phyloP scores from a whole-genome alignment of 116 monocot species.

The Papilionanthe hybrid region DNA sequence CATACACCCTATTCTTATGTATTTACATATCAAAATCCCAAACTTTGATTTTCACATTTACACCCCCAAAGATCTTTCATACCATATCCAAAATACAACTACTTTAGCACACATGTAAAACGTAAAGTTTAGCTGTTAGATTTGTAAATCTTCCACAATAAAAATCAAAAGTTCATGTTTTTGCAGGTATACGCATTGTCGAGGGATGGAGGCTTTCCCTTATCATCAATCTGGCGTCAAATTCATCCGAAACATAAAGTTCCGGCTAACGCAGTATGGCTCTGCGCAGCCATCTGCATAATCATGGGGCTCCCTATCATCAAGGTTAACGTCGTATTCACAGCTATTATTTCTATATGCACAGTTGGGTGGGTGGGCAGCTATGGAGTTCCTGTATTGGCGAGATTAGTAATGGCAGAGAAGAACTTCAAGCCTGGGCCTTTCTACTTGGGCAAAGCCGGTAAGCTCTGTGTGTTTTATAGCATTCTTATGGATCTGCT shows the following conservation, averaged over 20 bases:
- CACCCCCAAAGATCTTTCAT: too few species aligned
- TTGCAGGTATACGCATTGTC: slow-evolving; percentile 72
- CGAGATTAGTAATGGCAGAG: slow-evolving; percentile 60
- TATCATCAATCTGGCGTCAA: slow-evolving; percentile 63
- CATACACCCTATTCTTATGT: too few species aligned
- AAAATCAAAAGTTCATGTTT: too few species aligned
- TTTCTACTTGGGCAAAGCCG: slow-evolving; percentile 55
- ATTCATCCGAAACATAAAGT: slow-evolving; percentile 69
- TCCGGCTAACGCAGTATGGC: slow-evolving; percentile 76
- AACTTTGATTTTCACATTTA: too few species aligned
- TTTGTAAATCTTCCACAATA: too few species aligned
- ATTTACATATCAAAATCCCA: too few species aligned
- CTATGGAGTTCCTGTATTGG: slow-evolving; percentile 79
- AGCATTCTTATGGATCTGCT: slow-evolving; percentile 78
- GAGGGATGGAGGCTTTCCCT: slow-evolving; percentile 61
- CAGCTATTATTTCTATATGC: slow-evolving; percentile 65
- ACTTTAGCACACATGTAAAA: too few species aligned
- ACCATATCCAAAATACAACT: too few species aligned
- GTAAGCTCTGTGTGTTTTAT: slow-evolving; percentile 56
- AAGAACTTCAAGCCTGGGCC: slow-evolving; percentile 69
- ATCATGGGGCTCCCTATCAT: slow-evolving; percentile 64
- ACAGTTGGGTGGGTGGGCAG: slow-evolving; percentile 76
- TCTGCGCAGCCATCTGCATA: slow-evolving; percentile 56
- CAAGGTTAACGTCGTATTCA: slow-evolving; percentile 62
- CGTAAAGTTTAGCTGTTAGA: too few species aligned